phyloP scores from a whole-genome alignment of 768 basidiomycete species.

The Kwoniella newhampshirensis region DNA sequence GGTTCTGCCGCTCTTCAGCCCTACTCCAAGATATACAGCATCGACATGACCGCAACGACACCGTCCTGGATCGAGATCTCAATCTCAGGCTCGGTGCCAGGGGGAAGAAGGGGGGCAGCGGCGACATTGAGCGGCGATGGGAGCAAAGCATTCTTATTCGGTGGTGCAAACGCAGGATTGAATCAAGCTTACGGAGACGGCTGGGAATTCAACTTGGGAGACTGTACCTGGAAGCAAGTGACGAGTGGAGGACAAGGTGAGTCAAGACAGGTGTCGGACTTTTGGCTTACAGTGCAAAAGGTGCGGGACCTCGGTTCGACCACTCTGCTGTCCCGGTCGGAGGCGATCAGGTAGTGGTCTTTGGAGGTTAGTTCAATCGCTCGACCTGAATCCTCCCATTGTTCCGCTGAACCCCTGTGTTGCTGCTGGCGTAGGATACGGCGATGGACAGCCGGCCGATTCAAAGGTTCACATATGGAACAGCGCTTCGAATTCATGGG shows the following conservation, averaged over 20 bases:
- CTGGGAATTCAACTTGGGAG: constrained; percentile 41
- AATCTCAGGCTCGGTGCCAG: constrained; percentile 57
- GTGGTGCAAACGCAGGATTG: constrained; percentile 66
- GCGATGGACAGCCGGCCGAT: constrained; percentile 59
- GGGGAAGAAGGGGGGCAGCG: constrained; percentile 36
- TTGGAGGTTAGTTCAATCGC: constrained; percentile 62
- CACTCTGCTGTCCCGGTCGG: constrained; percentile 69
- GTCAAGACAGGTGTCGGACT: constrained; percentile 61
- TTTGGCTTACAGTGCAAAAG: constrained; percentile 56
- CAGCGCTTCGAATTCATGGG: constrained; percentile 41
- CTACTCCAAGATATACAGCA: constrained; percentile 63
- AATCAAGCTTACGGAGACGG: constrained; percentile 47
- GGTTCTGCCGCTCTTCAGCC: constrained; percentile 58
- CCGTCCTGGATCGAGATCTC: constrained; percentile 63
- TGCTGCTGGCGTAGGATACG: too few species aligned
- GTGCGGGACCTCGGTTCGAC: constrained; percentile 67
- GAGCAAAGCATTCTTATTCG: constrained; percentile 70
- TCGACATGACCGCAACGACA: constrained; percentile 61
- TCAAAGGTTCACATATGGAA: constrained; percentile 56
- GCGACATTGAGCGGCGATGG: constrained; percentile 45
- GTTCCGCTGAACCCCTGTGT: too few species aligned
- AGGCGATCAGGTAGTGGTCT: constrained; percentile 61
- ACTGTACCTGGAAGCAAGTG: constrained; percentile 67
- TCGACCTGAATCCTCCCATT: too few species aligned
- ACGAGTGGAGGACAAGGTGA: constrained; percentile 56